Evolutionary conservation across 345 rosid species (phyloP), one percentile per base, ranked within the genome.

Genomic region (Ricinus communis): DNA sequence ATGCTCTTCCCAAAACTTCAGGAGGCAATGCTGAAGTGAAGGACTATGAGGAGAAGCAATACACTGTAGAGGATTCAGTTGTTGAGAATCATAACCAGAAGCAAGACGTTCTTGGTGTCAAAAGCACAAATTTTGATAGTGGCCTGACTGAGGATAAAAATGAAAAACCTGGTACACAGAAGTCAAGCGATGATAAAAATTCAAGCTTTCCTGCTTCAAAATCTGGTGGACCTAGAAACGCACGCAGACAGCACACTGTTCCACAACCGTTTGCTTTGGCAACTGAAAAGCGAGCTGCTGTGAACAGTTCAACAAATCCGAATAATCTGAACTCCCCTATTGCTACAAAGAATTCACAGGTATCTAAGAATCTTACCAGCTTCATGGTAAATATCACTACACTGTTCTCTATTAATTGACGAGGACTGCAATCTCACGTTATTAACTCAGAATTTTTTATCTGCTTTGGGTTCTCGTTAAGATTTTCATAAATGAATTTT

Each of bases 21-120:
- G 87, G 78, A 59, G 88, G 70, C 9, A 56, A 52, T 12, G 19
- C 30, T 33, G 88, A 82, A 70, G 68, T 82, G 31, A 86, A 86
- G 67, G 87, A 81, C 36, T 78, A 77, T 62, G 91, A 76, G 79
- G 90, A 90, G 73, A 87, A 84, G 72, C 87, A 86, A 82, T 84
- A 79, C 68, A 69, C 82, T 4, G 71, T 65, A 16, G 81, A 86
- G 65, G 71, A 83, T 46, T 71, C 85, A 0, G 76, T 50, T 0
- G 57, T 62, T 0, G 82, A 84, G 43, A 82, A 81, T 67, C 86
- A 71, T 63, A 74, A 69, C 33, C 81, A 71, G 67, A 76, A 72
- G 69, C 85, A 78, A 71, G 82, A 75, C 24, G 80, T 82, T 16
- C 77, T 80, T 15, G 83, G 76, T 53, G 71, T 77, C 55, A 79